Conservation (phyloP, 23 red algal species). For the Gracilaria vermiculophylla region DNA sequence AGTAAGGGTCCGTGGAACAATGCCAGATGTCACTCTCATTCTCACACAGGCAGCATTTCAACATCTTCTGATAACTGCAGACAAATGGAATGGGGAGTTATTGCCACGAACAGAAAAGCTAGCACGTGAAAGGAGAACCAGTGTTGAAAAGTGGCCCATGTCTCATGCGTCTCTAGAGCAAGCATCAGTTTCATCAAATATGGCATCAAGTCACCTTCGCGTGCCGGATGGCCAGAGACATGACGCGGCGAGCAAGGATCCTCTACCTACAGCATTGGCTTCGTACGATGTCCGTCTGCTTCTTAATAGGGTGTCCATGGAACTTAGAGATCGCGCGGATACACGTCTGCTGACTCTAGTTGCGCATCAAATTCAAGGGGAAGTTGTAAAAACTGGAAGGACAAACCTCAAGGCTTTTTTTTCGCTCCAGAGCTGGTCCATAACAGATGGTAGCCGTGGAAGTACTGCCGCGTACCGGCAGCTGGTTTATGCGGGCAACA, state of each 20-base stretch:
- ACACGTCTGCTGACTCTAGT: conserved; percentile 42
- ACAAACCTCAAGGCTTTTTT: conserved; percentile 36
- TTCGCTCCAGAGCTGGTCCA: conserved; percentile 34
- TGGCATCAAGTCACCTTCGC: background rate
- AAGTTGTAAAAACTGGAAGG: conserved; percentile 37
- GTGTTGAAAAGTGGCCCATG: background rate
- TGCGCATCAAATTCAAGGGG: conserved; percentile 40
- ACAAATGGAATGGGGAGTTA: conserved; percentile 43
- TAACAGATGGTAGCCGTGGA: conserved; percentile 66
- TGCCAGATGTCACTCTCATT: conserved; percentile 63
- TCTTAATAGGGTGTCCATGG: conserved; percentile 53
- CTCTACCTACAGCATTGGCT: conserved; percentile 30
- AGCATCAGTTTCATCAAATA: background rate
- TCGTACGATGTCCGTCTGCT: conserved; percentile 41
- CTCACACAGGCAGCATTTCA: conserved; percentile 59
- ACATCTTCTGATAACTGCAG: conserved; percentile 27
- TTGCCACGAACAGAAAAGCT: background rate
- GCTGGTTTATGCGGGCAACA: conserved; percentile 48
- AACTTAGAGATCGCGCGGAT: conserved; percentile 32
- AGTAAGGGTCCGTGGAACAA: conserved; percentile 56
- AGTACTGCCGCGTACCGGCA: conserved; percentile 67
- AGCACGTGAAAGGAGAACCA: background rate
- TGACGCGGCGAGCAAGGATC: background rate
- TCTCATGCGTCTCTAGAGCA: background rate
- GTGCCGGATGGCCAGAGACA: background rate